A percentile compares a stretch with the other conserved stretches of the same genome.
Evolutionary conservation across 1,139 yeast genomes (phyloP).

Genomic region (Pneumocystis oryctolagi): DNA sequence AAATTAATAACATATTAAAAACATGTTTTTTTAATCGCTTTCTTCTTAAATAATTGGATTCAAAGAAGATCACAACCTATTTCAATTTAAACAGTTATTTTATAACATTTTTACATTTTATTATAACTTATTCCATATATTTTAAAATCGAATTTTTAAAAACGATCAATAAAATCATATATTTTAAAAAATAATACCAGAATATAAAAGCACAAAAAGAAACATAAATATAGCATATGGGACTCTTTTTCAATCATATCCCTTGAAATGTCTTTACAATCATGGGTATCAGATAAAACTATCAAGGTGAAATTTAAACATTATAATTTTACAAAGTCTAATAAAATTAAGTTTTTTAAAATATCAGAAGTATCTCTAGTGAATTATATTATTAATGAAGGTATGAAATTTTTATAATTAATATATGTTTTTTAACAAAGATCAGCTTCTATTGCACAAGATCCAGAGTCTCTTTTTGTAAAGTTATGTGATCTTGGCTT

Average conservation of each 20-base stretch:
- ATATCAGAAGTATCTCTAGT: constrained; percentile 11
- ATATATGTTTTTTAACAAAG: background rate
- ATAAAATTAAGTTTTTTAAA: constrained; percentile 6
- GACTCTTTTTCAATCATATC: background rate
- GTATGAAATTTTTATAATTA: constrained; percentile 4
- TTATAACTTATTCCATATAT: too few relatives aligned
- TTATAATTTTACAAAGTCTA: background rate
- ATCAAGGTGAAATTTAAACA: background rate
- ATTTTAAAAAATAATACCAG: background rate
- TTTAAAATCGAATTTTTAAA: too few relatives aligned
- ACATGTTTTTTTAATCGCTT: background rate
- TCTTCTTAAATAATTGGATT: background rate
- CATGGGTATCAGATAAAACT: constrained; percentile 7
- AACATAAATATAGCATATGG: background rate
- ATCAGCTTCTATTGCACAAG: constrained; percentile 17
- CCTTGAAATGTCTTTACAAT: constrained; percentile 6
- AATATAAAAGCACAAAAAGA: background rate
- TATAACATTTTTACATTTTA: too few relatives aligned
- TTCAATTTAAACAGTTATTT: too few relatives aligned
- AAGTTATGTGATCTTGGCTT: constrained; percentile 22
- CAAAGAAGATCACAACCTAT: too few relatives aligned
- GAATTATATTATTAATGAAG: constrained; percentile 10
- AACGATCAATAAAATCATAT: background rate
- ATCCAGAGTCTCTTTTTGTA: constrained; percentile 13
- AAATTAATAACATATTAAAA: background rate